Base-by-base conservation (phyloP, 805 yeast genomes). In the Candida caryicola region DNA sequence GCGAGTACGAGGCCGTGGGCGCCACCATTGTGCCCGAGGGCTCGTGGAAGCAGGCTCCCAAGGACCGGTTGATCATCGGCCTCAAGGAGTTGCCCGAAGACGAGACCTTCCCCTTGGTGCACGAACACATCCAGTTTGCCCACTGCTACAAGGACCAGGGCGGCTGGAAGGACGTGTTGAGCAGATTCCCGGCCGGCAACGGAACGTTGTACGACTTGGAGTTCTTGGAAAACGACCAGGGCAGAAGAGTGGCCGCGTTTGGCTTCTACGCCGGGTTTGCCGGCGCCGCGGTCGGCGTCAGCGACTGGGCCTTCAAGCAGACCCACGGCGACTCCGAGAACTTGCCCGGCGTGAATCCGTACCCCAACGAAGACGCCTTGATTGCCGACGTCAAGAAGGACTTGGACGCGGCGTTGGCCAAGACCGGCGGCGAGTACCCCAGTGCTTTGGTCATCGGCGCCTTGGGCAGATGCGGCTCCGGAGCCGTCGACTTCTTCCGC, bases 211-310 rank as follows among this genome's bases (percentile, higher is more conserved):
- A 93, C 61, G 99, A 93, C 62, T 73, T 93, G 50, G 99, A 93
- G 69, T 93, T 93, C 59, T 73, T 93, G 61, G 95, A 86, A 63
- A 88, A 93, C 61, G 96, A 85, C 52, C 81, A 79, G 57, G 98
- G 98, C 25, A 85, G 99, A 74, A 85, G 99, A 69, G 99, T 93
- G 19, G 99, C 99, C 31, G 99, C 99, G 6, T 93, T 93, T 60
- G 99, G 99, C n/a, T 93, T 79, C 73, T 91, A 91, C 63, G 99
- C 99, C 31, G 99, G 99, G n/a, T 93, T 93, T 62, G 99, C 98
- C 5, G 99, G 99, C 56, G 99, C 99, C 25, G 99, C 99, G 23
- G 68, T 93, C 39, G 99, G 99, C 55, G 73, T 91, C 36, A 79
- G 79, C 62, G 95, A 89, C 64, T 93, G 98, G 96, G 85, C 95